A percentile compares a stretch with the other conserved stretches of the same genome.
Evolutionary conservation across 2,329 filamentous ascomycete species (phyloP).

Genomic region (Trichothecium roseum): DNA sequence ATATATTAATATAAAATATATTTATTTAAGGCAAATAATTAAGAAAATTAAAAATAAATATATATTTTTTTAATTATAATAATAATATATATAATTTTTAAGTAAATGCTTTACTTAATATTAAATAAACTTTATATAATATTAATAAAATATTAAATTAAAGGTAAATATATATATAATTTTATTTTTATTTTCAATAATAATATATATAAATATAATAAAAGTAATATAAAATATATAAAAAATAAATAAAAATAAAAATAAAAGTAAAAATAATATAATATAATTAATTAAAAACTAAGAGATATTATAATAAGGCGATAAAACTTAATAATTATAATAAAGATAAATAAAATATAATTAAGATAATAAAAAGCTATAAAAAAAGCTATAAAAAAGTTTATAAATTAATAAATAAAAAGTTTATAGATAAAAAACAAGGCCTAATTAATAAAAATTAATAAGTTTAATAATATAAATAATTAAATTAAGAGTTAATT

Average conservation of each 20-base stretch:
- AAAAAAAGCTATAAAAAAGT: constrained; percentile 3
- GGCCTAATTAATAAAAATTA: constrained; percentile 3
- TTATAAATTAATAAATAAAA: background rate
- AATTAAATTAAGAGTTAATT: background rate
- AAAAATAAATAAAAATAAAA: background rate
- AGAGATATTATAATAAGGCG: constrained; percentile 1
- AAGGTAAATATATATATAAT: background rate
- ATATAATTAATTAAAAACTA: too few species aligned
- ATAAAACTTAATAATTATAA: constrained; percentile 1
- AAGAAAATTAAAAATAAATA: too few species aligned
- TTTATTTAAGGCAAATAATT: too few species aligned
- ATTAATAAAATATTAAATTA: constrained; percentile 2
- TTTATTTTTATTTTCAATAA: background rate
- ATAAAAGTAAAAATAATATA: constrained; percentile 2
- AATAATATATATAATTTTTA: background rate
- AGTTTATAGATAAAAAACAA: constrained; percentile 1
- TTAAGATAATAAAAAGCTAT: constrained; percentile 3
- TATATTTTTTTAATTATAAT: constrained; percentile 2
- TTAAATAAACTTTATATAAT: background rate
- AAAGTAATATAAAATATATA: background rate
- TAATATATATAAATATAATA: too few species aligned
- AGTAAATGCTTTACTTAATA: background rate
- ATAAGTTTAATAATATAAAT: constrained; percentile 1
- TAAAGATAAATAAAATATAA: constrained; percentile 3
- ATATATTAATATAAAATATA: too few species aligned